Percentiles rank a stretch among this genome's conserved stretches.
phyloP scores from a whole-genome alignment of 176 grass and related monocot species.

The Oryza coarctata region DNA sequence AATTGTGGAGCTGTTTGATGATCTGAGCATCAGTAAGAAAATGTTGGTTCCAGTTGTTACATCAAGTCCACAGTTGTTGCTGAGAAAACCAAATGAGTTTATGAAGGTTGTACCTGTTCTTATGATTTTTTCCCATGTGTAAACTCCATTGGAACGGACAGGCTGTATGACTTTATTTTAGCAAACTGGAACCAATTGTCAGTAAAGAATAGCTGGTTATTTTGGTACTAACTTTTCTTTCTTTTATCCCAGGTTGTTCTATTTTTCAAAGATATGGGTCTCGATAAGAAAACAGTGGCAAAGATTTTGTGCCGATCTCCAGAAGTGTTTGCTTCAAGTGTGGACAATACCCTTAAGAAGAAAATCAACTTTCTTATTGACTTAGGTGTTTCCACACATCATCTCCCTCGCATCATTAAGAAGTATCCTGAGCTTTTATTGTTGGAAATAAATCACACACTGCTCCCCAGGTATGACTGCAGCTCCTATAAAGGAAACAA shows the following conservation, averaged over 20 bases:
- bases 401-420: conserved; percentile 70
- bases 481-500: conserved; percentile 6
- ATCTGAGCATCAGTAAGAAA: conserved; percentile 65
- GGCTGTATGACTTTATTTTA: conserved; percentile 6
- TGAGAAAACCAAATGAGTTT: conserved; percentile 76
- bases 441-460: conserved; percentile 62
- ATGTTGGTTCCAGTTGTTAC: conserved; percentile 73
- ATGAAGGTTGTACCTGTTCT: conserved; percentile 49
- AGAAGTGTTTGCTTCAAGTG: conserved; percentile 73
- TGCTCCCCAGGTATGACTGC: conserved; percentile 67
- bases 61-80: conserved; percentile 84
- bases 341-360: conserved; percentile 76
- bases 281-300: conserved; percentile 51
- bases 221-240: conserved; percentile 1
- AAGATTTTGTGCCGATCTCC: conserved; percentile 67
- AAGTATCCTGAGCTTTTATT: conserved; percentile 90
- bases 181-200: neutral
- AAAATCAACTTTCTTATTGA: conserved; percentile 70
- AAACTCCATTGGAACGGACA: conserved; percentile 11
- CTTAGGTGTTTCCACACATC: conserved; percentile 65
- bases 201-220: neutral
- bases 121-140: neutral
- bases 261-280: conserved; percentile 68
- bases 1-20: conserved; percentile 59
- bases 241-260: conserved; percentile 39